Conservation (phyloP, 1,139 yeast species). For the Yamadazyma spencermartinsiae region DNA sequence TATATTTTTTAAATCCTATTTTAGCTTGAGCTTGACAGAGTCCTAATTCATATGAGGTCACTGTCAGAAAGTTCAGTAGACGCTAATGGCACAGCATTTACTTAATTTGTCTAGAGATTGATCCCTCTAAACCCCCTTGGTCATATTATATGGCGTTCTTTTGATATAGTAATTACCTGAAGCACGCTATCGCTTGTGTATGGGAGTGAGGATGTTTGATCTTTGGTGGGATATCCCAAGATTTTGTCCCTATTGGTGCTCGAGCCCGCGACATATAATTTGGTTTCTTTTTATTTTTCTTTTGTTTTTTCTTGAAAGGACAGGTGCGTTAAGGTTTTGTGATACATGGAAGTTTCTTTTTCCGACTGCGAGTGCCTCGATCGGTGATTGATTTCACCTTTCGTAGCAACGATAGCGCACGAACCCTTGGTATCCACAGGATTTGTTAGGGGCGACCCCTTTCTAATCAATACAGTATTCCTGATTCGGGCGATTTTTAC, state of each 20-base stretch:
- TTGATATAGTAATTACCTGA: too few relatives aligned
- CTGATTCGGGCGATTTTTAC: background rate
- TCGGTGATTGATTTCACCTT: background rate
- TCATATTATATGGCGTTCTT: too few relatives aligned
- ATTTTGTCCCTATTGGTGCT: too few relatives aligned
- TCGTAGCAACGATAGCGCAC: background rate
- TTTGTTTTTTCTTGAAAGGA: background rate
- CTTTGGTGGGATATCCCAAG: background rate
- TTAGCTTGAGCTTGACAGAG: too few relatives aligned
- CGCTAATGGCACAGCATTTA: too few relatives aligned
- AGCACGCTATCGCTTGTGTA: background rate
- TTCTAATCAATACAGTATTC: slow-evolving; percentile 1
- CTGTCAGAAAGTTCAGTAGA: too few relatives aligned
- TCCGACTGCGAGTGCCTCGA: background rate
- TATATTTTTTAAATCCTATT: too few relatives aligned
- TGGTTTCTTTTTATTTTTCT: too few relatives aligned
- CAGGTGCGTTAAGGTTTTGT: background rate
- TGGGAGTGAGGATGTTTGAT: slow-evolving; percentile 1
- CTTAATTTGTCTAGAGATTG: too few relatives aligned
- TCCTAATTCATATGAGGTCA: too few relatives aligned
- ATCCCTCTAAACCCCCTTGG: too few relatives aligned
- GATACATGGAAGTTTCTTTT: background rate
- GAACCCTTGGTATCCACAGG: slow-evolving; percentile 1
- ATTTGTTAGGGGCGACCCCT: background rate
- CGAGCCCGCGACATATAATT: too few relatives aligned